phyloP scores from a whole-genome alignment of 2,329 filamentous ascomycete species.

The Xylariales sp. region DNA sequence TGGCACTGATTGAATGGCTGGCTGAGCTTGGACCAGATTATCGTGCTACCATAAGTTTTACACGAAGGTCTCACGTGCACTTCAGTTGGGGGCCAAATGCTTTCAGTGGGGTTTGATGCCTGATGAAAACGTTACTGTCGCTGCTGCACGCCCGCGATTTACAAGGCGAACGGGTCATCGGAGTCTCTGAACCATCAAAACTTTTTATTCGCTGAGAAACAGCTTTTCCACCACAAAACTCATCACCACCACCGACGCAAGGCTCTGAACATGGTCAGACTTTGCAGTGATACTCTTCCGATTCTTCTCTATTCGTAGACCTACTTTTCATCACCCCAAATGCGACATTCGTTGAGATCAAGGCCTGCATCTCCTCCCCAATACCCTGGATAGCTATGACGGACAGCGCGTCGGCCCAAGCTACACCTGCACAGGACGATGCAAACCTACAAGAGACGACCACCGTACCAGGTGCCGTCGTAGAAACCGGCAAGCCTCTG shows the following conservation, averaged over 20 bases:
- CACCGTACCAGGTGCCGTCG: not conserved
- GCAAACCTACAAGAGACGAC: conserved; percentile 9
- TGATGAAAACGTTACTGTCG: conserved; percentile 14
- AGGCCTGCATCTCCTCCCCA: conserved; percentile 40
- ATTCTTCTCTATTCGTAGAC: conserved; percentile 48
- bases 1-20: too few species aligned
- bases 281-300: conserved; percentile 36
- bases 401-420: conserved; percentile 53
- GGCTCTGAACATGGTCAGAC: conserved; percentile 52
- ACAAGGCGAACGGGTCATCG: too few species aligned
- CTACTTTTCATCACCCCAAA: conserved; percentile 50
- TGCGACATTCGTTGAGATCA: conserved; percentile 53
- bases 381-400: conserved; percentile 49
- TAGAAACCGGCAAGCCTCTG: not conserved
- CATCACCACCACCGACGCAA: conserved; percentile 41
- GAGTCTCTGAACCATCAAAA: conserved; percentile 23
- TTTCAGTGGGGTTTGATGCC: conserved; percentile 19
- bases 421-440: conserved; percentile 33
- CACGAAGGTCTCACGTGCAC: not conserved
- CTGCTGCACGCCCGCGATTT: not conserved
- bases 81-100: not conserved
- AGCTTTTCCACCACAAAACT: conserved; percentile 37
- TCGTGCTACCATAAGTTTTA: too few species aligned
- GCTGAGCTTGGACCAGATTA: conserved; percentile 12
- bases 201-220: conserved; percentile 50